Conservation (phyloP, 2,329 filamentous ascomycete species). For the Xylaria sp. region DNA sequence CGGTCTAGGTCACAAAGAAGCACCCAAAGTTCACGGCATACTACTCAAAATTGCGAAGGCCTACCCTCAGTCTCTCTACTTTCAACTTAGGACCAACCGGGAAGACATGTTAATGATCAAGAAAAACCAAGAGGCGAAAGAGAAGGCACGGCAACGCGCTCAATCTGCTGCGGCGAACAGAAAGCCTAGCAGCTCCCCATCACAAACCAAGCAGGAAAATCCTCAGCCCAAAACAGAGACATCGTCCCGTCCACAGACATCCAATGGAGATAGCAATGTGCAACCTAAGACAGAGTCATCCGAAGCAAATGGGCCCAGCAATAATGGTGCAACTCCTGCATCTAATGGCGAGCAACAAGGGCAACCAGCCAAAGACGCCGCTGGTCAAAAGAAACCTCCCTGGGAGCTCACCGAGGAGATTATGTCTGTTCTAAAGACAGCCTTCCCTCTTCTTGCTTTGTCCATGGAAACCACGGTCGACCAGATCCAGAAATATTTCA, state of each 20-base stretch:
- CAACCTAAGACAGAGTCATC: conserved; percentile 59
- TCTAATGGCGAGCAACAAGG: conserved; percentile 45
- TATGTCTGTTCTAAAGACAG: conserved; percentile 93
- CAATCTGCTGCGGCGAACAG: conserved; percentile 58
- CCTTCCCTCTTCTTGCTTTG: conserved; percentile 92
- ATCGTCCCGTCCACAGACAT: conserved; percentile 62
- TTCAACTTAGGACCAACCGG: conserved; percentile 89
- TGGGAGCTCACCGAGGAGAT: conserved; percentile 98
- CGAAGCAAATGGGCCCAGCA: conserved; percentile 48
- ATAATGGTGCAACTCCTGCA: conserved; percentile 41
- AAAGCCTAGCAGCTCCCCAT: conserved; percentile 61
- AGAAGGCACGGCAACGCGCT: conserved; percentile 65
- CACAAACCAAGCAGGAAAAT: conserved; percentile 65
- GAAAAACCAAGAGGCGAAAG: conserved; percentile 84
- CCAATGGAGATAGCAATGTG: conserved; percentile 58
- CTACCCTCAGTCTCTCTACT: conserved; percentile 95
- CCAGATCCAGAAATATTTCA: conserved; percentile 98
- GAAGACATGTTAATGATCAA: conserved; percentile 95
- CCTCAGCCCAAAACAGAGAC: conserved; percentile 56
- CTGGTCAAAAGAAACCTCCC: conserved; percentile 76
- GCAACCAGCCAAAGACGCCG: conserved; percentile 45
- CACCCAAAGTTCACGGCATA: conserved; percentile 84
- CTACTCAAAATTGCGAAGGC: conserved; percentile 94
- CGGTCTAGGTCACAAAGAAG: conserved; percentile 91
- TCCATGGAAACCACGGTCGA: conserved; percentile 99